A percentile compares a stretch with the other conserved stretches of the same genome.
Evolutionary conservation across 305 asterid species (phyloP).

Genomic region (Fraxinus dipetala): DNA sequence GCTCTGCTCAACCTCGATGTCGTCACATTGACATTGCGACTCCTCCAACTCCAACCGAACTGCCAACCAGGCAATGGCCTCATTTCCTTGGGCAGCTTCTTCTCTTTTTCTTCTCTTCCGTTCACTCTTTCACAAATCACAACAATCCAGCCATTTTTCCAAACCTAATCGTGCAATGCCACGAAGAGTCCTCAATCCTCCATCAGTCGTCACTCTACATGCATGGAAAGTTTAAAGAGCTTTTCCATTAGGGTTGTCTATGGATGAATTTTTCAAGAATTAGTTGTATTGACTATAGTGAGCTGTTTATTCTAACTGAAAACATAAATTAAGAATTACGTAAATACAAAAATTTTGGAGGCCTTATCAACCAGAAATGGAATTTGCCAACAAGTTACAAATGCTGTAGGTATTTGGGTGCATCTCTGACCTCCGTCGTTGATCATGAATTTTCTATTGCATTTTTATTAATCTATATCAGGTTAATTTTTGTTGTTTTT

Average conservation of each 20-base stretch:
- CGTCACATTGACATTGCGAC: no score
- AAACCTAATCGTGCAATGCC: no score
- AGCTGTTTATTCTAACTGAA: not conserved
- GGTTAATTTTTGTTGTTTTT: not conserved
- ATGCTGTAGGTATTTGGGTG: not conserved
- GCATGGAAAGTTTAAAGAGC: not conserved
- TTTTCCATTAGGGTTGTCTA: not conserved
- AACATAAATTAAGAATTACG: not conserved
- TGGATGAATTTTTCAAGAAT: not conserved
- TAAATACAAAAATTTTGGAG: not conserved
- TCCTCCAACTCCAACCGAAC: no score
- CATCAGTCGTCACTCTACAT: no score
- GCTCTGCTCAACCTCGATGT: no score
- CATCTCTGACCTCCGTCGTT: not conserved
- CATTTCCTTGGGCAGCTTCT: no score
- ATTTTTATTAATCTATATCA: not conserved
- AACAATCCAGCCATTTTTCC: no score
- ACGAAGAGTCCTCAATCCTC: no score
- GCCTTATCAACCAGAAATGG: not conserved
- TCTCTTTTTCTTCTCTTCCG: no score
- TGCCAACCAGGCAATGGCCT: no score
- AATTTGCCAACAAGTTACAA: not conserved
- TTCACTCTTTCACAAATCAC: no score
- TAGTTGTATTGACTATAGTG: not conserved
- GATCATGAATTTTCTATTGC: not conserved